A percentile compares a stretch with the other conserved stretches of the same genome.
Conservation (phyloP, 441 rosid genomes). For the Manihot esculenta region DNA sequence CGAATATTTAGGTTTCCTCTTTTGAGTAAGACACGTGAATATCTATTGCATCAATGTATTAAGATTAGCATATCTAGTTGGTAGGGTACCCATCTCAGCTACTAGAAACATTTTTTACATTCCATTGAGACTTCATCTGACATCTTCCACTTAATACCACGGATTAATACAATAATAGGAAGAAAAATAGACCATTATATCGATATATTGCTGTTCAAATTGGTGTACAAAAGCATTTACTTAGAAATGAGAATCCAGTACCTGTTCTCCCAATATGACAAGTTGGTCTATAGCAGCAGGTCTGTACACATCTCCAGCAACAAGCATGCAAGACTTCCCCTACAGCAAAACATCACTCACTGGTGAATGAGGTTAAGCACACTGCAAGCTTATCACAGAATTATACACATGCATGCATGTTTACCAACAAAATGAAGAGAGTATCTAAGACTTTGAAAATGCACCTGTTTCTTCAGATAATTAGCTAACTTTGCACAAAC, state of each 20-base stretch:
- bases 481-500: slow-evolving; percentile 90
- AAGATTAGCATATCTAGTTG: slow-evolving; percentile 13
- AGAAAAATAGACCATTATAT: not conserved
- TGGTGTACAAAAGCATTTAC: slow-evolving; percentile 8
- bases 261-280: slow-evolving; percentile 94
- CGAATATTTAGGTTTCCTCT: not conserved
- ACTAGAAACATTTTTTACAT: not conserved
- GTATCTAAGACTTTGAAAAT: slow-evolving; percentile 8
- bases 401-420: not conserved
- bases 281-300: slow-evolving; percentile 99
- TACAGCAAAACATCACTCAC: slow-evolving; percentile 26
- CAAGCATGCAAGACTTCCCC: slow-evolving; percentile 94
- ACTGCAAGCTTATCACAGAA: not conserved
- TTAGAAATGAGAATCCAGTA: slow-evolving; percentile 33
- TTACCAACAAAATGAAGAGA: slow-evolving; percentile 2
- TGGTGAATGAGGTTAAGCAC: slow-evolving; percentile 13
- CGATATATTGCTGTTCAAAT: slow-evolving; percentile 2
- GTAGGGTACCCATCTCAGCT: not conserved
- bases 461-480: slow-evolving; percentile 95
- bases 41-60: not conserved
- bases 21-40: slow-evolving; percentile 1
- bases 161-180: not conserved
- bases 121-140: not conserved
- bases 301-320: slow-evolving; percentile 98
- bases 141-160: not conserved